Percentiles rank a stretch among this genome's conserved stretches.
Conservation (phyloP, 2,329 filamentous ascomycete species). For the Emmonsiellopsis sp. region DNA sequence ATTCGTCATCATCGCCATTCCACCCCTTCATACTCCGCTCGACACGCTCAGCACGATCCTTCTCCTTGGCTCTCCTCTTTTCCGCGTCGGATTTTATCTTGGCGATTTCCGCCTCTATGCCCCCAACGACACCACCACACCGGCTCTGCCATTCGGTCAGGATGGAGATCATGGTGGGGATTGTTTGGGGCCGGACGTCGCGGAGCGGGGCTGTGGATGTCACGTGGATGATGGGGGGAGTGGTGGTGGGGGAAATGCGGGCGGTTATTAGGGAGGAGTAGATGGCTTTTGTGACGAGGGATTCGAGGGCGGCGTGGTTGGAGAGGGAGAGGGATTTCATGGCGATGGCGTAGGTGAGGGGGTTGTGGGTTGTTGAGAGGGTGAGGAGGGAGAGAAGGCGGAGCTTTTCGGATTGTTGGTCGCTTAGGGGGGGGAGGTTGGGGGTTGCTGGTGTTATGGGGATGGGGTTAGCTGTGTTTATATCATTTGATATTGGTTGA, state of each 20-base stretch:
- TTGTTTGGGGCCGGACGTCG: slow-evolving; percentile 66
- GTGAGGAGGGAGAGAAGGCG: slow-evolving; percentile 83
- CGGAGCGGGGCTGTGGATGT: slow-evolving; percentile 76
- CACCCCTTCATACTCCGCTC: slow-evolving; percentile 41
- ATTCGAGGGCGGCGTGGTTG: slow-evolving; percentile 64
- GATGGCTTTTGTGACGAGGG: slow-evolving; percentile 76
- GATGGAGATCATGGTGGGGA: slow-evolving; percentile 58
- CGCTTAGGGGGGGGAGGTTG: slow-evolving; percentile 62
- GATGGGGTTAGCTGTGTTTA: background rate
- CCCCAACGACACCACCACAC: slow-evolving; percentile 63
- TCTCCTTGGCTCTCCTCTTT: slow-evolving; percentile 43
- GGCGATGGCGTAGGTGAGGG: slow-evolving; percentile 66
- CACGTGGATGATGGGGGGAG: slow-evolving; percentile 63
- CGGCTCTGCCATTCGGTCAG: slow-evolving; percentile 69
- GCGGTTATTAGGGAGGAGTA: slow-evolving; percentile 76
- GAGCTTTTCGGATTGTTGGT: slow-evolving; percentile 71
- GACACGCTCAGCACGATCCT: slow-evolving; percentile 40
- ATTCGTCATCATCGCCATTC: slow-evolving; percentile 17
- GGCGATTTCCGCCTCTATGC: slow-evolving; percentile 67
- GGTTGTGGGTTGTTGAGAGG: slow-evolving; percentile 57
- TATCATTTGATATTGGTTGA: slow-evolving; percentile 43
- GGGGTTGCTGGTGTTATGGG: slow-evolving; percentile 32
- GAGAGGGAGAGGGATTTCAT: slow-evolving; percentile 58
- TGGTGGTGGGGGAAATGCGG: slow-evolving; percentile 81
- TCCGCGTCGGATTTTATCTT: slow-evolving; percentile 53